Conservation (phyloP, 106 monocot species). For the Agapanthus africanus region DNA sequence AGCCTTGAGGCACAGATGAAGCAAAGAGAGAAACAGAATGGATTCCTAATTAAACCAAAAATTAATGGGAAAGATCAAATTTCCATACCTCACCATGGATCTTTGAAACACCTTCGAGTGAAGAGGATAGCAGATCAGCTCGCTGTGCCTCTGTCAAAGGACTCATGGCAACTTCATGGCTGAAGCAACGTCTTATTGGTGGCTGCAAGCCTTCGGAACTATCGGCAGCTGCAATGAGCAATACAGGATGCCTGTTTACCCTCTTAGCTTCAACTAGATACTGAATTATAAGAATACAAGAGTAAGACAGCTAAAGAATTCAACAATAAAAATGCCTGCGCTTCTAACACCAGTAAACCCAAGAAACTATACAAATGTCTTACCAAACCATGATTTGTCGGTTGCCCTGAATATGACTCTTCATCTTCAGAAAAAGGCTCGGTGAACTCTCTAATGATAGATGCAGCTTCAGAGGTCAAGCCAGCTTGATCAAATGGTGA, state of each 20-base stretch:
- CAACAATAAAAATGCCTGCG: neutral
- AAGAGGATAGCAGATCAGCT: constrained; percentile 41
- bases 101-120: constrained; percentile 33
- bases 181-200: constrained; percentile 76
- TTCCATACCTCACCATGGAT: constrained; percentile 39
- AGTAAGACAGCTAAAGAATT: constrained; percentile 5
- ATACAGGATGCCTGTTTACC: constrained; percentile 39
- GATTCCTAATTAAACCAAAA: neutral
- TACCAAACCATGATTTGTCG: constrained; percentile 35
- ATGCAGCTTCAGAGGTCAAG: constrained; percentile 57
- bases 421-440: constrained; percentile 41
- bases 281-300: constrained; percentile 24
- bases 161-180: constrained; percentile 73
- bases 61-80: too few relatives aligned
- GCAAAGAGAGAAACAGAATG: neutral
- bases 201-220: constrained; percentile 61
- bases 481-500: constrained; percentile 58
- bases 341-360: neutral
- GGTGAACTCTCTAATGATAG: constrained; percentile 63
- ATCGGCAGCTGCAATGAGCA: constrained; percentile 70
- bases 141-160: constrained; percentile 64
- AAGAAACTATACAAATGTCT: constrained; percentile 6
- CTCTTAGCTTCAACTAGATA: constrained; percentile 39
- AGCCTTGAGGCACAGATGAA: too few relatives aligned
- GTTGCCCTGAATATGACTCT: constrained; percentile 11